Evolutionary conservation across 129 eudicot species (phyloP), one percentile per base, ranked within the genome.

Genomic region (Heracleum sosnowskyi): DNA sequence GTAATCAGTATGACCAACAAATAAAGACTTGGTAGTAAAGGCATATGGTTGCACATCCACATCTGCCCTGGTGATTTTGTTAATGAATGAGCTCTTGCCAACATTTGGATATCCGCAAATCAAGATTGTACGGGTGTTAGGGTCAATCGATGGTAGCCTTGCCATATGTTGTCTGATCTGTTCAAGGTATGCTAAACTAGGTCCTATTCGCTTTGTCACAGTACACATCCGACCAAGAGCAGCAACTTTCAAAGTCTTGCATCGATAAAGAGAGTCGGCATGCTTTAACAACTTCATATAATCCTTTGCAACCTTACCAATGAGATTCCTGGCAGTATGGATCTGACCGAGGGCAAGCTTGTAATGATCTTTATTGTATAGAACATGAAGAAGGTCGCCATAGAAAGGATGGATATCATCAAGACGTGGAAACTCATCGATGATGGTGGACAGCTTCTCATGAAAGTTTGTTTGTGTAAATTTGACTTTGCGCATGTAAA

Each of bases 211-310:
- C 77, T 94, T 94, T 0, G 90, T 89, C 5, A 91, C 97, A 3
- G 97, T 91, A 75, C 98, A 94, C 98, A 94, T 94, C 16, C 98
- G 90, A 29, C 98, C 98, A 69, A 94, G 91, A 78, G 98, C 98
- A 60, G 98, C 98, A 81, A 94, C 97, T 78, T 94, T 94, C 18
- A 94, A 82, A 11, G 91, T 81, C 77, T 94, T 94, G 85, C 98
- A 94, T 36, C 98, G 77, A 72, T 93, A 93, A 0, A 93, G 92
- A 1, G 98, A 93, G 75, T 93, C 98, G 5, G 96, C 98, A 82
- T 93, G 91, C 80, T 93, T 93, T 84, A 91, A 81, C 80, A 94
- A 34, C 73, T 88, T 94, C 77, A 94, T 92, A 42, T 94, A 94
- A 84, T 94, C 98, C 80, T 94, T 94, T 0, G 97, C 80, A 36